These are phyloP conservation scores for Globisporangium ultimum DNA, from an alignment of 352 stramenopile genomes.

Conservation along the genomic window DNA sequence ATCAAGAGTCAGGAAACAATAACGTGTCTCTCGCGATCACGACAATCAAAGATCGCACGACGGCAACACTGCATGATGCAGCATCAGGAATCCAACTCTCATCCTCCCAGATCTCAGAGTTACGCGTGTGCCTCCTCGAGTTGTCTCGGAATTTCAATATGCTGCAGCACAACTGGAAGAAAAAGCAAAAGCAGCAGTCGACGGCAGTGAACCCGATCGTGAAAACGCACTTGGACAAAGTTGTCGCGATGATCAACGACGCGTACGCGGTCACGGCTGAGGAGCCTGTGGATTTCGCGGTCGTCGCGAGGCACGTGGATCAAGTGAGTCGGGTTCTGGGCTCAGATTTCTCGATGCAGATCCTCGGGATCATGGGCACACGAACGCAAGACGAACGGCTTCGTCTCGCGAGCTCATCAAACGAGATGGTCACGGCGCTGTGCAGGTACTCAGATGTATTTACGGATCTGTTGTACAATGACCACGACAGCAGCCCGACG, in stretches of 20 bases:
- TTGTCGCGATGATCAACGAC: conserved; percentile 66
- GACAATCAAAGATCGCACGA: conserved; percentile 2
- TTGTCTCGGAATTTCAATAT: conserved; percentile 69
- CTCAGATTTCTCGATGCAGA: conserved; percentile 69
- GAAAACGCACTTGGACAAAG: conserved; percentile 65
- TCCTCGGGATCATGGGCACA: conserved; percentile 41
- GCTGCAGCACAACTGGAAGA: conserved; percentile 59
- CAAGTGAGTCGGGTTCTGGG: conserved; percentile 50
- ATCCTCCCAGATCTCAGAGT: conserved; percentile 45
- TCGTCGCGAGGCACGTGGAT: conserved; percentile 41
- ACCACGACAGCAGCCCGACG: conserved; percentile 22
- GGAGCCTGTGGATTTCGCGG: conserved; percentile 50
- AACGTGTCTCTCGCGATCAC: conserved; percentile 9
- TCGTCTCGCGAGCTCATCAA: conserved; percentile 23
- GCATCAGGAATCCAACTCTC: conserved; percentile 20
- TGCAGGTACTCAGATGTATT: conserved; percentile 59
- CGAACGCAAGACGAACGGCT: conserved; percentile 26
- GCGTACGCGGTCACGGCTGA: conserved; percentile 57
- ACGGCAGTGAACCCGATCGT: conserved; percentile 47
- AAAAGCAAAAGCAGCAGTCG: conserved; percentile 29
- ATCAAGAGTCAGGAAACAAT: neutral
- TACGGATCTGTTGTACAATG: conserved; percentile 38
- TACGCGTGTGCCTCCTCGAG: conserved; percentile 71
- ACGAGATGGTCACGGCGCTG: conserved; percentile 37
- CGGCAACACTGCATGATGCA: neutral